Percentiles rank a stretch among this genome's conserved stretches.
Evolutionary conservation across 768 basidiomycete genomes (phyloP).

Genomic region (Suillus decipiens): DNA sequence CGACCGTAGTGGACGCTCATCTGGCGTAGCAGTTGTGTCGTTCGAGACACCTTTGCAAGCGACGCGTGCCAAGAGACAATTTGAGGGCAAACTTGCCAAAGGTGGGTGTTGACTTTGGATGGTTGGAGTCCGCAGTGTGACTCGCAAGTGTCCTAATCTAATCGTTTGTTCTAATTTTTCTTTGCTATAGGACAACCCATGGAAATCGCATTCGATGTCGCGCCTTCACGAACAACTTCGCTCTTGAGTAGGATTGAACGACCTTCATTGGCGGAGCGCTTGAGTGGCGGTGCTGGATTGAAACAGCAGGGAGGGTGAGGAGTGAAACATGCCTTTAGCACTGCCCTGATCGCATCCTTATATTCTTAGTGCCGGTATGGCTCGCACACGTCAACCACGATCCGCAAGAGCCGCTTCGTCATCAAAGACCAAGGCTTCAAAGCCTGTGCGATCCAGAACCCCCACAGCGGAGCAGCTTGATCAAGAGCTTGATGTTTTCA

Average conservation of each 20-base stretch:
- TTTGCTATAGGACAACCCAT: conserved; percentile 72
- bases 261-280: conserved; percentile 65
- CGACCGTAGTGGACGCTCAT: conserved; percentile 93
- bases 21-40: conserved; percentile 75
- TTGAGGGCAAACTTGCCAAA: conserved; percentile 86
- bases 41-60: conserved; percentile 83
- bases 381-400: conserved; percentile 40
- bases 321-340: not conserved
- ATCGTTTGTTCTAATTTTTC: conserved; percentile 10
- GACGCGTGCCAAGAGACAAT: conserved; percentile 78
- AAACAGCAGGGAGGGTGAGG: conserved; percentile 21
- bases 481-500: conserved; percentile 84
- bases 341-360: not conserved
- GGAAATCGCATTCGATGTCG: conserved; percentile 62
- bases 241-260: conserved; percentile 78
- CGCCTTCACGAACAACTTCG: conserved; percentile 52
- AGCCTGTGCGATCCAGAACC: conserved; percentile 46
- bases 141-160: conserved; percentile 11
- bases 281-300: conserved; percentile 47
- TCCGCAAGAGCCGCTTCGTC: conserved; percentile 15
- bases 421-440: conserved; percentile 30
- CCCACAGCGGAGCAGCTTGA: conserved; percentile 86
- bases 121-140: not conserved
- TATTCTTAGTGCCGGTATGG: conserved; percentile 38
- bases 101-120: conserved; percentile 45